Percentiles rank a stretch among this genome's conserved stretches.
Conservation (phyloP, 2,329 filamentous ascomycete species). For the Hirsutella thompsonii region DNA sequence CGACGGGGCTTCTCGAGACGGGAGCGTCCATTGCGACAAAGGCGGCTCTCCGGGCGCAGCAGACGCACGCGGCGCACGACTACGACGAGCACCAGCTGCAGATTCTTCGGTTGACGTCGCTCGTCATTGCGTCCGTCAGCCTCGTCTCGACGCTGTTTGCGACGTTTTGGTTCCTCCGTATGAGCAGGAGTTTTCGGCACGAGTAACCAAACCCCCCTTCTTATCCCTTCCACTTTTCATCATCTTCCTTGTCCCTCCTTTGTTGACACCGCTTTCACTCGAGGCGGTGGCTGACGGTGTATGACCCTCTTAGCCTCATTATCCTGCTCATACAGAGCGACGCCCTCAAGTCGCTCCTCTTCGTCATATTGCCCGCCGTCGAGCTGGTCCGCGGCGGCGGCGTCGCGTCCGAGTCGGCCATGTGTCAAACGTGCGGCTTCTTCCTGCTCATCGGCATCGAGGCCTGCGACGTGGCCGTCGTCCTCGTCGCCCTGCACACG, state of each 20-base stretch:
- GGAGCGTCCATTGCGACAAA: no score
- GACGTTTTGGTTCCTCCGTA: conserved; percentile 61
- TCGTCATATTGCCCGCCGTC: conserved; percentile 50
- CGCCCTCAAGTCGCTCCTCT: conserved; percentile 56
- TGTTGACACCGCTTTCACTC: not conserved
- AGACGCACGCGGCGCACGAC: no score
- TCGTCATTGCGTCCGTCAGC: conserved; percentile 36
- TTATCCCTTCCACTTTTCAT: no score
- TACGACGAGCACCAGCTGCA: conserved; percentile 7
- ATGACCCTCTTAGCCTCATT: conserved; percentile 45
- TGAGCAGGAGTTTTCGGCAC: conserved; percentile 63
- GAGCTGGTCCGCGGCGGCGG: conserved; percentile 40
- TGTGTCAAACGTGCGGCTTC: conserved; percentile 60
- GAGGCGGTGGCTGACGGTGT: no score
- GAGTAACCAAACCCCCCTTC: no score
- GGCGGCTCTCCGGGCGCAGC: no score
- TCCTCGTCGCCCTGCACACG: conserved; percentile 63
- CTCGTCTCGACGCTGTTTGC: conserved; percentile 40
- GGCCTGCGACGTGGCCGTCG: conserved; percentile 56
- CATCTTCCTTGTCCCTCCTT: conserved; percentile 14
- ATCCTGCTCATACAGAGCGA: conserved; percentile 63
- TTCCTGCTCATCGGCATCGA: conserved; percentile 54
- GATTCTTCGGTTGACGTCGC: conserved; percentile 15
- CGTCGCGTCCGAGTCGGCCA: conserved; percentile 34
- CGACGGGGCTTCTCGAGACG: no score